Percentiles rank a stretch among this genome's conserved stretches.
These are phyloP conservation scores for Aspergillus novofumigatus DNA, from an alignment of 2,329 filamentous ascomycete genomes.

Conservation along the genomic window DNA sequence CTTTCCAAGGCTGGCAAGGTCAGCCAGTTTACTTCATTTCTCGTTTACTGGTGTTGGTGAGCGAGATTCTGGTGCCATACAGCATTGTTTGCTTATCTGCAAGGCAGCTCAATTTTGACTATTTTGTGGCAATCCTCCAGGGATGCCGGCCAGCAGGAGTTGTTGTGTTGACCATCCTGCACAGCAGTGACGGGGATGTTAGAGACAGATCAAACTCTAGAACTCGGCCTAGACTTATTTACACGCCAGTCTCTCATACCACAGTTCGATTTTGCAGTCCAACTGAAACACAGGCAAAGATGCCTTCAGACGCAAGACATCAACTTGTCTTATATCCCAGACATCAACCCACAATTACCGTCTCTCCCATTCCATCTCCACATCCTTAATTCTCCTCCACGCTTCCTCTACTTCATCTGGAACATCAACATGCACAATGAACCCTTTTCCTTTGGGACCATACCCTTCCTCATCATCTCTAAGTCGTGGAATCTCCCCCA, in stretches of 20 bases:
- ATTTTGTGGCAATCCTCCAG: not conserved
- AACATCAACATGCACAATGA: conserved; percentile 44
- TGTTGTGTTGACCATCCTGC: not conserved
- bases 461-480: conserved; percentile 43
- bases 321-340: too few relatives aligned
- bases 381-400: conserved; percentile 19
- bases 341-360: not conserved
- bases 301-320: too few relatives aligned
- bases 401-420: conserved; percentile 33
- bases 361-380: not conserved
- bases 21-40: too few relatives aligned
- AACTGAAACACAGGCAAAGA: not conserved
- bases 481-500: conserved; percentile 44
- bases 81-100: not conserved
- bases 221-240: not conserved
- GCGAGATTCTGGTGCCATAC: too few relatives aligned
- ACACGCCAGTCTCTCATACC: not conserved
- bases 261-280: not conserved
- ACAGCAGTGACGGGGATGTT: not conserved
- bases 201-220: not conserved
- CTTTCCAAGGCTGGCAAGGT: not conserved
- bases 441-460: conserved; percentile 42
- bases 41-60: too few relatives aligned
- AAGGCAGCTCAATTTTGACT: not conserved
- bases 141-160: not conserved